Evolutionary conservation across 176 grass and related monocot species (phyloP), one percentile per base, ranked within the genome.

Genomic region (Paspalum vaginatum): DNA sequence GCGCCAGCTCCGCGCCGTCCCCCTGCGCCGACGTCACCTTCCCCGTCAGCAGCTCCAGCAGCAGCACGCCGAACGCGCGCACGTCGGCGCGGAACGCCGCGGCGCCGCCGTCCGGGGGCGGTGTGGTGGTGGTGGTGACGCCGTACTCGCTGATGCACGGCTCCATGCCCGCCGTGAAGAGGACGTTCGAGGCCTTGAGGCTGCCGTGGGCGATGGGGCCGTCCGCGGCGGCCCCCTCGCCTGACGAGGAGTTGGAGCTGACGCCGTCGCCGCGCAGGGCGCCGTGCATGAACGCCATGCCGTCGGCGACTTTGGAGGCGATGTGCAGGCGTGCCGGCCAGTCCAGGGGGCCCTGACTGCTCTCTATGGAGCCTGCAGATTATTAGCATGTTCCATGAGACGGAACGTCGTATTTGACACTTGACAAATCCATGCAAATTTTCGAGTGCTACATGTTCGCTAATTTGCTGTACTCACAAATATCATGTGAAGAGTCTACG

Each of bases 131-230:
- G n/a, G n/a, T 45, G 68, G 68, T 75, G 65, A 91, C 45, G 61
- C 86, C 89, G 77, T 91, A 91, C 56, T 91, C 83, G 56, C 90
- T 94, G 75, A 94, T 86, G 83, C 79, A 86, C 7, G 91, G 79
- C 12, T 91, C 88, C 88, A 94, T 91, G 75, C 17, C 13, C 70
- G 25, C 26, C 12, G 76, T 91, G 74, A 94, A 83, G 68, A 94
- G 75, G 27, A 94, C 73, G 85, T 88, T 94, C n/a, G 91, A 81
- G 44, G 85, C 70, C 84, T 94, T 88, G 79, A 94, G 79, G 83
- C 62, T 88, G 24, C 88, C 91, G 58, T 90, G 91, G n/a, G 75
- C 82, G 51, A 93, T 79, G 15, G 81, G 57, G 11, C 41, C 77
- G 8, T 70, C 70, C 37, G 12, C 12, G 2, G 74, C 42, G 0